phyloP scores from a whole-genome alignment of 805 yeast genomes.

The Ogataea ramenticola region DNA sequence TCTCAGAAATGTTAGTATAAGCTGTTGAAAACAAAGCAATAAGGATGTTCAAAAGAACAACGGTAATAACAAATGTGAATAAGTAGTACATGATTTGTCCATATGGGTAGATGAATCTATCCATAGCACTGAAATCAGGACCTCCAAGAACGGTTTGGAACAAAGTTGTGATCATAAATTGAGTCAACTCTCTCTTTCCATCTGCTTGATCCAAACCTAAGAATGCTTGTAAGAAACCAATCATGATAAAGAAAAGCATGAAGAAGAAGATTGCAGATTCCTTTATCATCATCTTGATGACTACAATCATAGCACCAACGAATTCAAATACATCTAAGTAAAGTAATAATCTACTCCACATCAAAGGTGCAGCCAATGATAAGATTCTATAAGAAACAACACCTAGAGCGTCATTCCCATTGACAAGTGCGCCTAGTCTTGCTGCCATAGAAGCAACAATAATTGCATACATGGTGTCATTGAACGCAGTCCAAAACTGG shows the following conservation, averaged over 20 bases:
- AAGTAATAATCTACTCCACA: conserved; percentile 75
- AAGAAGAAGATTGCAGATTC: conserved; percentile 82
- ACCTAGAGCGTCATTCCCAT: conserved; percentile 6
- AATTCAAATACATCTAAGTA: conserved; percentile 74
- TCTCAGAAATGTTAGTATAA: conserved; percentile 70
- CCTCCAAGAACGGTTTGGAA: conserved; percentile 69
- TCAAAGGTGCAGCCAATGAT: conserved; percentile 77
- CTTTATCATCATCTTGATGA: conserved; percentile 77
- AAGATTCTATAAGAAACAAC: conserved; percentile 53
- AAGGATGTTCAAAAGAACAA: conserved; percentile 72
- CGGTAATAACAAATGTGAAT: conserved; percentile 68
- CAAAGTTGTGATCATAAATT: conserved; percentile 53
- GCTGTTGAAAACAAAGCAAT: conserved; percentile 84
- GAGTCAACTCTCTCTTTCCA: conserved; percentile 72
- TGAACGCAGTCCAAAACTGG: conserved; percentile 75
- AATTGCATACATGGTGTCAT: conserved; percentile 58
- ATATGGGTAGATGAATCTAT: conserved; percentile 74
- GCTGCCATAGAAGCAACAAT: conserved; percentile 46
- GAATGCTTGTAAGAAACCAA: conserved; percentile 84
- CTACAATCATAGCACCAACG: conserved; percentile 86
- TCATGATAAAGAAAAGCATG: conserved; percentile 56
- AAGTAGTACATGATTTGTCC: conserved; percentile 73
- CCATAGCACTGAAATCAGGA: conserved; percentile 64
- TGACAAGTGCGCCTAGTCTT: conserved; percentile 34
- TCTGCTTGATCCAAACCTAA: conserved; percentile 84